Conservation (phyloP, 2,329 filamentous ascomycete genomes). For the Aspergillus eucalypticola region DNA sequence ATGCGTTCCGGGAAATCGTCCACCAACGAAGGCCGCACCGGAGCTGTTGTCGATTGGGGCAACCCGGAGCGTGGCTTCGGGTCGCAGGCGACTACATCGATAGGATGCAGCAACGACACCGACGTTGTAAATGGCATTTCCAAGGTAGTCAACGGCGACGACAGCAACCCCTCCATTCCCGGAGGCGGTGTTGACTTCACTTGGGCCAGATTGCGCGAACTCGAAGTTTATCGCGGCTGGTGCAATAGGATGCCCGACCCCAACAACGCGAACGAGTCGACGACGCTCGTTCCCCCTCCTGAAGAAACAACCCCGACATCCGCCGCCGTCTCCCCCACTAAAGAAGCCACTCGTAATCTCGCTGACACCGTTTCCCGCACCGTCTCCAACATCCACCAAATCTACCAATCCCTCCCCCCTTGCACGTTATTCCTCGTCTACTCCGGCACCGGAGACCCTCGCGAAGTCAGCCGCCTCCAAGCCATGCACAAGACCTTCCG, state of each 20-base stretch:
- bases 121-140: slow-evolving; percentile 59
- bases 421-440: slow-evolving; percentile 65
- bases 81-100: slow-evolving; percentile 55
- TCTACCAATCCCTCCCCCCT: slow-evolving; percentile 58
- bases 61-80: slow-evolving; percentile 67
- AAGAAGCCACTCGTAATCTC: slow-evolving; percentile 30
- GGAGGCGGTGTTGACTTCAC: slow-evolving; percentile 60
- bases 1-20: slow-evolving; percentile 42
- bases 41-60: slow-evolving; percentile 83
- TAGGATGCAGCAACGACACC: slow-evolving; percentile 59
- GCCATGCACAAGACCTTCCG: slow-evolving; percentile 57
- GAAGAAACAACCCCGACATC: slow-evolving; percentile 26
- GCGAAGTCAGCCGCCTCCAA: slow-evolving; percentile 58
- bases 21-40: slow-evolving; percentile 37
- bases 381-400: slow-evolving; percentile 51
- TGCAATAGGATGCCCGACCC: slow-evolving; percentile 54
- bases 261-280: slow-evolving; percentile 44
- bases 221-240: slow-evolving; percentile 63
- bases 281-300: slow-evolving; percentile 26
- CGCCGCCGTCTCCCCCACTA: neutral
- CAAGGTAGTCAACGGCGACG: slow-evolving; percentile 53
- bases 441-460: slow-evolving; percentile 64
- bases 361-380: slow-evolving; percentile 52
- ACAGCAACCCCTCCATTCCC: slow-evolving; percentile 46
- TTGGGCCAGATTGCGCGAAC: slow-evolving; percentile 63